A percentile compares a stretch with the other conserved stretches of the same genome.
Evolutionary conservation across 768 basidiomycete species (phyloP).

Genomic region (Amanita pallidorosea): DNA sequence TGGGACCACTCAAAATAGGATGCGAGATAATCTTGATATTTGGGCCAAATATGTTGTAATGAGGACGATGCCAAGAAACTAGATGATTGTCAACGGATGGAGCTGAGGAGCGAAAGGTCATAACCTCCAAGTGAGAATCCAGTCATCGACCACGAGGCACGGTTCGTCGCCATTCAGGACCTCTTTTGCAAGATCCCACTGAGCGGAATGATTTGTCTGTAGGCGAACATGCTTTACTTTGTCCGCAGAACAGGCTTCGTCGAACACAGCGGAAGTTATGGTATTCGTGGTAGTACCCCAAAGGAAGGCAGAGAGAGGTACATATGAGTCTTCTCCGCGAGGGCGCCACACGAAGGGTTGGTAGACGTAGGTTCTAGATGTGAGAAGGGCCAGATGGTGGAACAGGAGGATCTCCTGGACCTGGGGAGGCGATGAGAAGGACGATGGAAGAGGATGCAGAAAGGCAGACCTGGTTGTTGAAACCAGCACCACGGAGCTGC

Average conservation of each 20-base stretch:
- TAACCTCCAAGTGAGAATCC: slow-evolving; percentile 33
- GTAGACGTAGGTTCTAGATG: slow-evolving; percentile 30
- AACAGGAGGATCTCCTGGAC: slow-evolving; percentile 35
- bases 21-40: slow-evolving; percentile 26
- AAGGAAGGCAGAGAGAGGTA: slow-evolving; percentile 34
- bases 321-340: slow-evolving; percentile 25
- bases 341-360: slow-evolving; percentile 36
- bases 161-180: slow-evolving; percentile 21
- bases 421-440: slow-evolving; percentile 12
- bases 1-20: slow-evolving; percentile 32
- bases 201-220: slow-evolving; percentile 12
- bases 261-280: slow-evolving; percentile 23
- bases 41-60: slow-evolving; percentile 28
- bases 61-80: slow-evolving; percentile 31
- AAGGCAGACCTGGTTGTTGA: slow-evolving; percentile 32
- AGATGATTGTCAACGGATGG: background rate
- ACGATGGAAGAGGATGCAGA: background rate
- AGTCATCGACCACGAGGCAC: slow-evolving; percentile 33
- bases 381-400: slow-evolving; percentile 31
- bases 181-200: slow-evolving; percentile 27
- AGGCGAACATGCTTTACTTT: slow-evolving; percentile 25
- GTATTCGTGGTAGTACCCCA: slow-evolving; percentile 26
- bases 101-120: slow-evolving; percentile 8
- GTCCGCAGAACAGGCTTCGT: slow-evolving; percentile 28
- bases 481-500: slow-evolving; percentile 37